Conservation (phyloP, 352 stramenopile genomes). For the Pythium periplocum region DNA sequence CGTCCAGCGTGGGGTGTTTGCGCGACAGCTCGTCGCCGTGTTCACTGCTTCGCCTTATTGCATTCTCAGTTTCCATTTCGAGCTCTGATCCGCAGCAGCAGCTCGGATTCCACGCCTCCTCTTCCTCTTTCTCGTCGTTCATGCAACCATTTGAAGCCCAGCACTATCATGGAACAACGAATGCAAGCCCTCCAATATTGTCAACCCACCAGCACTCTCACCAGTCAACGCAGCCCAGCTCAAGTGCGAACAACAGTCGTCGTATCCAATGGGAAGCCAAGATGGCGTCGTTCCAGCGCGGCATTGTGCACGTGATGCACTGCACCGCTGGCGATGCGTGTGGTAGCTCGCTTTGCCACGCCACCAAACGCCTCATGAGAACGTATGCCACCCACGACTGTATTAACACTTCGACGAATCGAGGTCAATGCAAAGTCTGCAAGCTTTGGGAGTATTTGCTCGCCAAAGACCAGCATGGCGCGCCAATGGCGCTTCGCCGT, state of each 20-base stretch:
- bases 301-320: conserved; percentile 55
- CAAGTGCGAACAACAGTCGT: no score
- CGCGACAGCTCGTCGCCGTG: no score
- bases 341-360: conserved; percentile 66
- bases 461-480: conserved; percentile 15
- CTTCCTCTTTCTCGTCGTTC: no score
- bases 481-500: conserved; percentile 12
- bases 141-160: no score
- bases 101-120: no score
- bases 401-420: conserved; percentile 10
- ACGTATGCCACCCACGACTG: conserved; percentile 64
- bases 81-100: no score
- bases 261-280: conserved; percentile 45
- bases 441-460: conserved; percentile 67
- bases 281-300: conserved; percentile 55
- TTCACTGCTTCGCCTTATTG: no score
- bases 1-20: no score
- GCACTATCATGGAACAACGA: no score
- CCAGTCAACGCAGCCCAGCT: no score
- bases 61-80: no score
- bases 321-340: conserved; percentile 49
- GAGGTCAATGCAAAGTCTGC: conserved; percentile 61
- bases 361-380: conserved; percentile 56
- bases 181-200: no score
- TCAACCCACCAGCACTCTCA: conserved; percentile 4